Evolutionary conservation across 2,329 filamentous ascomycete species (phyloP), one percentile per base, ranked within the genome.

Genomic region (Fusarium abutilonis): DNA sequence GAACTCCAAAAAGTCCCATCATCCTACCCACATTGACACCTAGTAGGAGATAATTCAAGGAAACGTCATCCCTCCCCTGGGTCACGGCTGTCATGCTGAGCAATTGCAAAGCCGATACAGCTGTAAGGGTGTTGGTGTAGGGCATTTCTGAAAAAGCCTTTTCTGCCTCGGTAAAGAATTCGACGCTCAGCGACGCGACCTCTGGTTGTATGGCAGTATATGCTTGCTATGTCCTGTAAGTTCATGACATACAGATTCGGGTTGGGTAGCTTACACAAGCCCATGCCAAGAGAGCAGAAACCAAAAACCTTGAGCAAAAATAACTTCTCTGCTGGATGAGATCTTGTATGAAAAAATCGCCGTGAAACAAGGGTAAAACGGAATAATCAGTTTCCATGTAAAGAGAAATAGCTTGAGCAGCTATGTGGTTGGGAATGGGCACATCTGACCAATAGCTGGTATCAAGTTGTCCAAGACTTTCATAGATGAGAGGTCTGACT

Each of bases 351-450:
- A 79, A 77, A 0, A 76, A 56, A 6, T 71, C 44, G 2, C 74
- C 57, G 23, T 76, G 68, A 38, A 79, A 79, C 1, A 74, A 57
- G 3, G 75, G 76, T 2, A 79, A 57, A 2, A 79, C 63, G 2
- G 75, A 74, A 46, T 78, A 74, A 26, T 79, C 76, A 7, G 73
- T 75, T 36, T 69, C 63, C 2, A 77, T 59, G 40, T 78, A 78
- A 1, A 74, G 52, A 2, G 75, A 75, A 6, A 78, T 73, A 11
- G 69, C 68, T n/a, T 62, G 61, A 1, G 72, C 73, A 4, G 73
- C 71, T 10, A 73, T 54, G 3, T 72, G 64, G 38, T 72, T 63
- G 4, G 63, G 36, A 4, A 76, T 60, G 11, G 55, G 38, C 7
- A 77, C 64, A 44, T 71, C 55, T 21, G 76, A 76, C 77, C 76